Evolutionary conservation across 176 grass and related monocot species (phyloP).

Genomic region (Calamus simplicifolius): DNA sequence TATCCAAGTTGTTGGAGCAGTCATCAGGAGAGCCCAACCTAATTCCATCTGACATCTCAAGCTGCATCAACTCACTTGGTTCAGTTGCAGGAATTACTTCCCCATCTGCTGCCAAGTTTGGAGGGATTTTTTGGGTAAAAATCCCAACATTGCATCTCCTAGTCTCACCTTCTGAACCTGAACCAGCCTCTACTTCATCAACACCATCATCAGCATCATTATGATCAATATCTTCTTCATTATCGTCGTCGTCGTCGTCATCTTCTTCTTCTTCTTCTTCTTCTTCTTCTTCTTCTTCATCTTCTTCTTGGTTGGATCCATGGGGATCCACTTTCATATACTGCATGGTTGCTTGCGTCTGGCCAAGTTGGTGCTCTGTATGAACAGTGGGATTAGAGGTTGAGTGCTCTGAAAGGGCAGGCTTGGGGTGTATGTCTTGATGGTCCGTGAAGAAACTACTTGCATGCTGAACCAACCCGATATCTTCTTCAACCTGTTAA

Average conservation of each 20-base stretch:
- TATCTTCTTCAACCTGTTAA: slow-evolving; percentile 73
- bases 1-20: slow-evolving; percentile 45
- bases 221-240: background rate
- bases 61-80: slow-evolving; percentile 36
- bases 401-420: slow-evolving; percentile 64
- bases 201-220: background rate
- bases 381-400: slow-evolving; percentile 47
- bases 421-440: slow-evolving; percentile 26
- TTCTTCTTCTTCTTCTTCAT: slow-evolving; percentile 2
- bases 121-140: background rate
- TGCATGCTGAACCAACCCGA: slow-evolving; percentile 41
- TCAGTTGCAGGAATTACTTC: slow-evolving; percentile 7
- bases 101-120: background rate
- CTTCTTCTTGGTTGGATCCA: background rate
- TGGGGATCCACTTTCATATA: slow-evolving; percentile 5
- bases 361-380: slow-evolving; percentile 12
- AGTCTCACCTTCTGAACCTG: slow-evolving; percentile 33
- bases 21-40: slow-evolving; percentile 33
- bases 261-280: background rate
- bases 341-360: slow-evolving; percentile 12
- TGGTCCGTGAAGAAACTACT: slow-evolving; percentile 60
- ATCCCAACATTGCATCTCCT: background rate
- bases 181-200: slow-evolving; percentile 20
- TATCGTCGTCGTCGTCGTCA: background rate
- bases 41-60: slow-evolving; percentile 30